These are phyloP conservation scores for Xylaria multiplex DNA, from an alignment of 2,329 filamentous ascomycete genomes.

Conservation along the genomic window DNA sequence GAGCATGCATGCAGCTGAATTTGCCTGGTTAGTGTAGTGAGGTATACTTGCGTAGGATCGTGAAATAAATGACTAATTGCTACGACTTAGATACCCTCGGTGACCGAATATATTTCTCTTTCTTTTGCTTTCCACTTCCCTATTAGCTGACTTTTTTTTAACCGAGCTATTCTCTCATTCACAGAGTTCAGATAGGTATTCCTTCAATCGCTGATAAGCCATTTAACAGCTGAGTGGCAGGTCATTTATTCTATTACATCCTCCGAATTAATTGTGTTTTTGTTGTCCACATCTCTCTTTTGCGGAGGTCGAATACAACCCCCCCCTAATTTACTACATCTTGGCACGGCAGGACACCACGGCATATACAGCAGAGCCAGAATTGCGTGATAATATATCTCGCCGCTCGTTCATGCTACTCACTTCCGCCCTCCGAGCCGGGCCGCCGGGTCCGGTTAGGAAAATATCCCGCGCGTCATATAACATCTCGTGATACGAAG, in stretches of 20 bases:
- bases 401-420: background rate
- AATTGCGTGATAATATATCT: background rate
- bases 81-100: background rate
- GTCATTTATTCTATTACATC: background rate
- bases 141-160: background rate
- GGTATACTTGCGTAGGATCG: no score
- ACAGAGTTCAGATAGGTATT: background rate
- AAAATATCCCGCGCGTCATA: conserved; percentile 19
- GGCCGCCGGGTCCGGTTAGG: conserved; percentile 10
- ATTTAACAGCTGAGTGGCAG: background rate
- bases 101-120: background rate
- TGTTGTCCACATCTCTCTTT: background rate
- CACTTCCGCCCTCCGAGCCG: background rate
- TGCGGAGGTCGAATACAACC: background rate
- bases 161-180: no score
- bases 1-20: background rate
- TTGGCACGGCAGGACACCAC: no score
- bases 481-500: background rate
- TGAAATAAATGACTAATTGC: background rate
- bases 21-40: background rate
- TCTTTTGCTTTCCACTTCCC: conserved; percentile 4
- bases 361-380: background rate
- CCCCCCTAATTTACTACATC: background rate
- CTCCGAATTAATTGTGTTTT: background rate
- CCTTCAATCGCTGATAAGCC: background rate